A percentile compares a stretch with the other conserved stretches of the same genome.
phyloP scores from a whole-genome alignment of 345 rosid species.

The Noccaea bulbosa region DNA sequence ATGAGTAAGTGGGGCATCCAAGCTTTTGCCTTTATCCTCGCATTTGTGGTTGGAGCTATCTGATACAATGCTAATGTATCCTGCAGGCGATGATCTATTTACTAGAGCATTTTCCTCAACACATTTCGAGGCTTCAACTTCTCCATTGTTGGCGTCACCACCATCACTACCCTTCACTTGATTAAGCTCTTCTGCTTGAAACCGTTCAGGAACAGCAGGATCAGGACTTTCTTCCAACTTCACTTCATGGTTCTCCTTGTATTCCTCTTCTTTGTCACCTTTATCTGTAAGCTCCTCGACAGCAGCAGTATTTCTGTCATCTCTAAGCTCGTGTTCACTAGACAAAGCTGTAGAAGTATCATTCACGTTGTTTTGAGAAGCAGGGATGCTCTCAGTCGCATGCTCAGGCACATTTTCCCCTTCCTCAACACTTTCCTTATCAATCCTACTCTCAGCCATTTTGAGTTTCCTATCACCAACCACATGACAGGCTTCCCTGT shows the following conservation, averaged over 20 bases:
- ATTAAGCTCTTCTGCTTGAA: conserved; percentile 41
- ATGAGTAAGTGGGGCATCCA: conserved; percentile 50
- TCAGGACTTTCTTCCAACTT: conserved; percentile 45
- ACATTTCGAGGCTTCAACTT: conserved; percentile 42
- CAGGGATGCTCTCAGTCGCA: conserved; percentile 41
- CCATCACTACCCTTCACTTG: conserved; percentile 46
- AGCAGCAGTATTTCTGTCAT: conserved; percentile 14
- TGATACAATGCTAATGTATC: conserved; percentile 36
- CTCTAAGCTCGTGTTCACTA: conserved; percentile 27
- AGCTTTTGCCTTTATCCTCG: conserved; percentile 71
- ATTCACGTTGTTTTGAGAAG: conserved; percentile 42
- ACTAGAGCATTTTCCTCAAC: conserved; percentile 45
- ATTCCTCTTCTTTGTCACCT: conserved; percentile 40
- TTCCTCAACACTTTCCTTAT: conserved; percentile 38
- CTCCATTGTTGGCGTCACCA: conserved; percentile 51
- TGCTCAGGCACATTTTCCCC: conserved; percentile 41
- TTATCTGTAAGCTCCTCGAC: conserved; percentile 30
- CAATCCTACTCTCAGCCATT: conserved; percentile 38
- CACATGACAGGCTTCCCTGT: conserved; percentile 29
- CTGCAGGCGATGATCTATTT: conserved; percentile 39
- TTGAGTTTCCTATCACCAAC: conserved; percentile 33
- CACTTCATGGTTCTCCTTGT: conserved; percentile 35
- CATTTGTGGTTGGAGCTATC: conserved; percentile 44
- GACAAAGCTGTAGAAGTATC: conserved; percentile 29
- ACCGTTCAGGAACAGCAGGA: conserved; percentile 43